Evolutionary conservation across 2,329 filamentous ascomycete genomes (phyloP), one percentile per base, ranked within the genome.

Genomic region (Juglanconis sp.): DNA sequence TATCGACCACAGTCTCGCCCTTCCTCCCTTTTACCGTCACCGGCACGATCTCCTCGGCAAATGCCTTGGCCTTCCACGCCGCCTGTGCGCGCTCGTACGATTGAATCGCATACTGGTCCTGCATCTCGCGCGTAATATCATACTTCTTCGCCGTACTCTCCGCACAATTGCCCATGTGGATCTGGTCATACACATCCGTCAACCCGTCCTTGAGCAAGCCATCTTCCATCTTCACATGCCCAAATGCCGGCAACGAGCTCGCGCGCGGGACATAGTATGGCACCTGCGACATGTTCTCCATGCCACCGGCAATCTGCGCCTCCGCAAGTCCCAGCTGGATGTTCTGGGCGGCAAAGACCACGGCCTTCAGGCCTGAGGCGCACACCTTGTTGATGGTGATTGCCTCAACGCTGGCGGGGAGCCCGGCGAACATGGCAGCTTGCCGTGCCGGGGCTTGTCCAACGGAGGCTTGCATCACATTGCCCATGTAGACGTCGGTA

Each of bases 311-410:
- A 7, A 98, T 82, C 73, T 96, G 90, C 0, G 90, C 93, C 69
- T 96, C 91, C 15, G 92, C 86, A 9, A 96, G 82, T 5, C 95
- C 94, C 10, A 99, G 84, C 76, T 97, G 91, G 68, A 98, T 96
- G 71, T 96, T 95, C 71, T 96, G 92, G 1, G 94, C 94, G 1
- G 94, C 95, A 49, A 98, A 84, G 30, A 85, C 87, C 4, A 98
- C 92, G 1, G 95, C 90, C 76, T 99, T 99, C 66, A 99, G 81
- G 5, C 95, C 95, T 0, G 93, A 97, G 4, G 95, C 90, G 79
- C 95, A 99, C 62, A 99, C 95, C 78, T 99, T 99, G 82, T 99
- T 99, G 76, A 99, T 88, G 15, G 95, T 98, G 54, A 89, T 88
- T 40, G 93, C 90, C 77, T 99, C 95, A 59, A 96, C 84, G 6